These are phyloP conservation scores for Lepraria neglecta DNA, from an alignment of 495 filamentous ascomycete species.

Conservation along the genomic window DNA sequence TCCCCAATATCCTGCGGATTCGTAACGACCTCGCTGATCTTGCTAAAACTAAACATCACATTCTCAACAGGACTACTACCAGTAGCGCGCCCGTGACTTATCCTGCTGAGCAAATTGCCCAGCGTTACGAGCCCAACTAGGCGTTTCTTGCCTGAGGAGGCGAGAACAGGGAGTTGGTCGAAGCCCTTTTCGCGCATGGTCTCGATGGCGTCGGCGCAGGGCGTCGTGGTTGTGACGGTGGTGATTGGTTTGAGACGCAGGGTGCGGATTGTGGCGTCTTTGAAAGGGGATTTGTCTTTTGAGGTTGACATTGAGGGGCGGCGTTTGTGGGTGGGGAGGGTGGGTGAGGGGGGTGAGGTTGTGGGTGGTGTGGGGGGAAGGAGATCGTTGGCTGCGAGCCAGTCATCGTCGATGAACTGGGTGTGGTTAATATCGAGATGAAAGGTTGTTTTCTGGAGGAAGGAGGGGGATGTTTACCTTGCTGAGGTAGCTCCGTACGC, in stretches of 20 bases:
- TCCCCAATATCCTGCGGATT: conserved; percentile 59
- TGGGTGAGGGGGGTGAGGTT: conserved; percentile 43
- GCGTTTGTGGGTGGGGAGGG: conserved; percentile 18
- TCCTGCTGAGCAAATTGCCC: conserved; percentile 85
- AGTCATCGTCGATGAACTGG: conserved; percentile 92
- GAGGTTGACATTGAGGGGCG: conserved; percentile 23
- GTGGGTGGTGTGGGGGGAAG: conserved; percentile 53
- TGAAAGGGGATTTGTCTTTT: conserved; percentile 52
- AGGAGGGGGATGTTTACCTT: conserved; percentile 49
- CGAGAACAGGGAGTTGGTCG: conserved; percentile 88
- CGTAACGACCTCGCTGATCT: conserved; percentile 79
- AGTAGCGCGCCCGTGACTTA: conserved; percentile 71
- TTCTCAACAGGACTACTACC: conserved; percentile 65
- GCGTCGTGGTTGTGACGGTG: conserved; percentile 59
- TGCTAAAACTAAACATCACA: conserved; percentile 94
- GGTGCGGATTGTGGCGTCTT: conserved; percentile 65
- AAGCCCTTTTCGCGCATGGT: conserved; percentile 96
- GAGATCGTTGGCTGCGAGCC: conserved; percentile 92
- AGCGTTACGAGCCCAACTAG: conserved; percentile 89
- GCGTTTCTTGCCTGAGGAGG: conserved; percentile 53
- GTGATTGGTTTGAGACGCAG: conserved; percentile 89
- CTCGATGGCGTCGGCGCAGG: conserved; percentile 82
- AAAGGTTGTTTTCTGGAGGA: not conserved
- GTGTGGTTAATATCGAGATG: not conserved
- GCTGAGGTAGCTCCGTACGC: conserved; percentile 94